These are phyloP conservation scores for Zychaea mexicana DNA, from an alignment of 371 early-diverging fungal genomes.

Conservation along the genomic window DNA sequence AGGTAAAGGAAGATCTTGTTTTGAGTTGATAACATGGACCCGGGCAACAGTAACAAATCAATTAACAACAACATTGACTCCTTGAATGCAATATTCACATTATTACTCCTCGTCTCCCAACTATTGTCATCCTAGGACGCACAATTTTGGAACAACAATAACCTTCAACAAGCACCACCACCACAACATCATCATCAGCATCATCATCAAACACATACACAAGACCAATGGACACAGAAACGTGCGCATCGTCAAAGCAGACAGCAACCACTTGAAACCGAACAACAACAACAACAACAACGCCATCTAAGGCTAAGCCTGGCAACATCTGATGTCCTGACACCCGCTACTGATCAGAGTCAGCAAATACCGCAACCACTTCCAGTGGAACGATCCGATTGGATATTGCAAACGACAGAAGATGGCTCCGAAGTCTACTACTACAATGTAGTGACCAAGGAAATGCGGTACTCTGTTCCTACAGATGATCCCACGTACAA, in stretches of 20 bases:
- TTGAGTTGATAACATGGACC: background rate
- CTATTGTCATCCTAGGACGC: constrained; percentile 1
- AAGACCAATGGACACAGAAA: background rate
- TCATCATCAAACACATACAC: no score
- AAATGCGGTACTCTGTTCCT: constrained; percentile 59
- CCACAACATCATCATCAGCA: background rate
- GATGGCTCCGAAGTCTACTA: constrained; percentile 61
- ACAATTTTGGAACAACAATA: constrained; percentile 4
- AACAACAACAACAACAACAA: background rate
- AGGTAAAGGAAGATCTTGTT: constrained; percentile 2
- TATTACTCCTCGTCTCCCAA: background rate
- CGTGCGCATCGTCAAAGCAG: constrained; percentile 12
- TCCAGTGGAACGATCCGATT: constrained; percentile 31
- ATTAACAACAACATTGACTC: background rate
- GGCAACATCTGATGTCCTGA: constrained; percentile 2
- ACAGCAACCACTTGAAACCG: constrained; percentile 9
- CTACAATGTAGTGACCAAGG: constrained; percentile 50
- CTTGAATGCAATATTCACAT: constrained; percentile 1
- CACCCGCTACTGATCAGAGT: background rate
- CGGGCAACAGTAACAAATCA: background rate
- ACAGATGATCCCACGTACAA: constrained; percentile 20
- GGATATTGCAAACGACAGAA: constrained; percentile 58
- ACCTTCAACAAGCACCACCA: no score
- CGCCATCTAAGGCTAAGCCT: constrained; percentile 9
- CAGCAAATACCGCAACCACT: background rate